phyloP scores from a whole-genome alignment of 2,329 filamentous ascomycete species.

The Domatiomyces globalis region DNA sequence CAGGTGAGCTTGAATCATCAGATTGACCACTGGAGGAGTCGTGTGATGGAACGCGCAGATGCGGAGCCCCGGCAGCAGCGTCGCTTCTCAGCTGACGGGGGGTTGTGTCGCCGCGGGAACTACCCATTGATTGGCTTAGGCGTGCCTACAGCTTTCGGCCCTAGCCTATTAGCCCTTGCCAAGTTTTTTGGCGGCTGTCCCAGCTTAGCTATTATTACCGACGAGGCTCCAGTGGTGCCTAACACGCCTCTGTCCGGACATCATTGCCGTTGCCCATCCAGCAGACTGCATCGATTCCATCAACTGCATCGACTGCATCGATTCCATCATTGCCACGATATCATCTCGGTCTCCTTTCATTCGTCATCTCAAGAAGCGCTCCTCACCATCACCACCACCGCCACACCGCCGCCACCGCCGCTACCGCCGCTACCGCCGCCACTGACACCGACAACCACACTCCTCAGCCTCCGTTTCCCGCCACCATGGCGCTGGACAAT shows the following conservation, averaged over 20 bases:
- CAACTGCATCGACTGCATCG: background rate
- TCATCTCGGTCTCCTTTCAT: background rate
- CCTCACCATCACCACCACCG: no score
- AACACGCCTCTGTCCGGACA: background rate
- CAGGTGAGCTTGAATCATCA: no score
- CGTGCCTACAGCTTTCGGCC: background rate
- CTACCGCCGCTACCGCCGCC: no score
- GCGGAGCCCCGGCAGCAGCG: no score
- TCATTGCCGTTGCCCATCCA: no score
- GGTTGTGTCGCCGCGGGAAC: background rate
- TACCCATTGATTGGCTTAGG: background rate
- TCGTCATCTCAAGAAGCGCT: background rate
- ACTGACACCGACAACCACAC: no score
- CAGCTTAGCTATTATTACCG: background rate
- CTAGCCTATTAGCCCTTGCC: background rate
- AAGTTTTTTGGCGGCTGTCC: background rate
- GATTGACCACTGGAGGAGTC: no score
- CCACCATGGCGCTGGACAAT: conserved; percentile 85
- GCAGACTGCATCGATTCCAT: no score
- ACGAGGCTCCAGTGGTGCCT: background rate
- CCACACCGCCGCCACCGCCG: no score
- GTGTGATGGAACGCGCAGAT: no score
- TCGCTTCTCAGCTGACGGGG: background rate
- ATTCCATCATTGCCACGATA: background rate
- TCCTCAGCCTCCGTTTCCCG: background rate